Evolutionary conservation across 1,284 basidiomycete species (phyloP), one percentile per base, ranked within the genome.

Genomic region (Sanghuangporus weigelae): DNA sequence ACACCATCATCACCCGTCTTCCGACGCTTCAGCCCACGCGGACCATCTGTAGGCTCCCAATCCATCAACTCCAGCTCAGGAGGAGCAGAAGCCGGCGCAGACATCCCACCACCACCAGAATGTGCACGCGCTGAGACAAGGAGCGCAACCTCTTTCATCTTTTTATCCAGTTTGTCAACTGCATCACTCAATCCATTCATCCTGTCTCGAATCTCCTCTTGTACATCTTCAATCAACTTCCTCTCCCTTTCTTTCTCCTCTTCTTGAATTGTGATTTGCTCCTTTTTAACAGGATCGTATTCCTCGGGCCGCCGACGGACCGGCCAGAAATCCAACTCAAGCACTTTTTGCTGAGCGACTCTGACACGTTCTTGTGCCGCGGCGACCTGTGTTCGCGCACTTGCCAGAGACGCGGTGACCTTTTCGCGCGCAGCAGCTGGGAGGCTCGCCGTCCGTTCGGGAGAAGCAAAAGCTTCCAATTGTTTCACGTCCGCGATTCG

Each of bases 271-370:
- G n/a, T 46, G 16, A 46, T 14, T 19, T 46, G 44, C 3, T 46
- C 44, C 42, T 48, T 44, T 42, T 42, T 51, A 40, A 46, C 39
- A 55, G 31, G 50, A 3, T 60, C 44, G 21, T n/a, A 60, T 62
- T 5, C 69, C 70, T 58, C 68, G 40, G 26, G 51, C 16, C 68
- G 70, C 14, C 70, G 71, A 2, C 67, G 61, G n/a, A 74, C 66
- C 1, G 78, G 78, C 78, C 79, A 81, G 67, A 74, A 78, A 38
- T 77, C 72, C 6, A 71, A 64, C 8, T 76, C 75, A 19, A 73
- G 68, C 35, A 82, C 70, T 10, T 67, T 67, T 10, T 61, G 64
- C 16, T 77, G 59, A 3, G 68, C 46, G 1, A 62, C 60, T n/a
- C 73, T 72, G 12, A 77, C 66, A 12, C 69, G 69, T 6, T 67